phyloP scores from a whole-genome alignment of 768 basidiomycete genomes.

The Botryobasidium botryosum region DNA sequence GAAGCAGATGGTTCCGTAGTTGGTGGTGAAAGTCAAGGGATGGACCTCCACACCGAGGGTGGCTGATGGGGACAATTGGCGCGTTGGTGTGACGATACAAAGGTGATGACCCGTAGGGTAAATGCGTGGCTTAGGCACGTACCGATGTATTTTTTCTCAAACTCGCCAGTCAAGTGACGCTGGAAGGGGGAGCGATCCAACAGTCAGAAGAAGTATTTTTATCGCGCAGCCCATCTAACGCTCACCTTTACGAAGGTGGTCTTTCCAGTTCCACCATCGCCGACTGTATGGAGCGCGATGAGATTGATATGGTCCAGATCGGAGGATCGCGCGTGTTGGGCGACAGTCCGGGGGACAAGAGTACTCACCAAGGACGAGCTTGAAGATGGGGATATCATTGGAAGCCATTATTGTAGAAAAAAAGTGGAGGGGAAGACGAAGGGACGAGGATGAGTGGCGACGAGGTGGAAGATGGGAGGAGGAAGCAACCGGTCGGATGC shows the following conservation, averaged over 20 bases:
- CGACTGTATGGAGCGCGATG: conserved; percentile 44
- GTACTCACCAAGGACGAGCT: conserved; percentile 87
- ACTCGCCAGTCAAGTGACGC: conserved; percentile 99
- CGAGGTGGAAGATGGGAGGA: too few relatives aligned
- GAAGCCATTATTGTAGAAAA: too few relatives aligned
- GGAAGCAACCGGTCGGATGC: too few relatives aligned
- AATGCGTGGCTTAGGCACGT: conserved; percentile 17
- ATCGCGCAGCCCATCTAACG: conserved; percentile 14
- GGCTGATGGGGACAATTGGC: conserved; percentile 30
- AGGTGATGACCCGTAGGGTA: background rate
- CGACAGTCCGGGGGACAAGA: too few relatives aligned
- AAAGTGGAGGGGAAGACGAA: too few relatives aligned
- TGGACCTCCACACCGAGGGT: conserved; percentile 99
- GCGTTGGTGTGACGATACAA: background rate
- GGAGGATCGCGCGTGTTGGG: too few relatives aligned
- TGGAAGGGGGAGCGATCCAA: conserved; percentile 20
- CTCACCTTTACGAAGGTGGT: conserved; percentile 94
- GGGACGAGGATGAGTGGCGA: too few relatives aligned
- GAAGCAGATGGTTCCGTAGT: conserved; percentile 98
- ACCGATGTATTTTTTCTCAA: conserved; percentile 99
- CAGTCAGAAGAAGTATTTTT: background rate
- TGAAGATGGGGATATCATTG: conserved; percentile 67
- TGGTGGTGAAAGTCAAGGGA: conserved; percentile 89
- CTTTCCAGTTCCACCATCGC: conserved; percentile 95
- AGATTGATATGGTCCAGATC: too few relatives aligned